A percentile compares a stretch with the other conserved stretches of the same genome.
Evolutionary conservation across 1,284 basidiomycete species (phyloP).

Genomic region (Gymnopus androsaceus): DNA sequence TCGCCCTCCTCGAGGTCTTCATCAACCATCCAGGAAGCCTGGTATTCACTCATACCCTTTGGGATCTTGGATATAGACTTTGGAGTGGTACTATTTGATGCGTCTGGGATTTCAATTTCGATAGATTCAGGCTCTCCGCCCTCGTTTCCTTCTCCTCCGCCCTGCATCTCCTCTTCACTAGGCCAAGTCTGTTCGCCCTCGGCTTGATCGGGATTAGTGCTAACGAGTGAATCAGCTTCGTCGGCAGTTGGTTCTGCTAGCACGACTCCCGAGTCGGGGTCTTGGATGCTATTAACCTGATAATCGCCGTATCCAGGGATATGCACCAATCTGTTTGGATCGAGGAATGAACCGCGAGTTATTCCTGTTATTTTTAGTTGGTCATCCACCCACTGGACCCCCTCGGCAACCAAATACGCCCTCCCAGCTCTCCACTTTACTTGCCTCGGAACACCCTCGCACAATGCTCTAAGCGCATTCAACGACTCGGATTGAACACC

Average conservation of each 20-base stretch:
- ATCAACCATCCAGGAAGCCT: conserved; percentile 92
- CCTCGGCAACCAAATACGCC: conserved; percentile 80
- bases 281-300: conserved; percentile 79
- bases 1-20: conserved; percentile 47
- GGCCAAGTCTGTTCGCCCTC: conserved; percentile 98
- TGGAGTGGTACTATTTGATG: conserved; percentile 66
- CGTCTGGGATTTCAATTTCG: conserved; percentile 53
- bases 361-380: conserved; percentile 79
- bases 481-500: conserved; percentile 61
- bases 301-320: conserved; percentile 90
- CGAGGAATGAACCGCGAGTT: conserved; percentile 79
- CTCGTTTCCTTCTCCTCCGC: conserved; percentile 30
- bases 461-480: conserved; percentile 71
- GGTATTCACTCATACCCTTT: conserved; percentile 91
- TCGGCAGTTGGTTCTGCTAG: conserved; percentile 64
- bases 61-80: conserved; percentile 78
- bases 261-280: too few relatives aligned
- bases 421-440: conserved; percentile 85
- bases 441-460: conserved; percentile 77
- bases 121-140: too few relatives aligned
- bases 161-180: conserved; percentile 92
- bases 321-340: conserved; percentile 87
- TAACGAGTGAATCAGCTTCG: conserved; percentile 85
- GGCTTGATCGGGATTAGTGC: conserved; percentile 86
- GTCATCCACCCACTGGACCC: conserved; percentile 54